These are phyloP conservation scores for Austroboletus olivaceoglutinosus DNA, from an alignment of 1,284 basidiomycete species.

Conservation along the genomic window DNA sequence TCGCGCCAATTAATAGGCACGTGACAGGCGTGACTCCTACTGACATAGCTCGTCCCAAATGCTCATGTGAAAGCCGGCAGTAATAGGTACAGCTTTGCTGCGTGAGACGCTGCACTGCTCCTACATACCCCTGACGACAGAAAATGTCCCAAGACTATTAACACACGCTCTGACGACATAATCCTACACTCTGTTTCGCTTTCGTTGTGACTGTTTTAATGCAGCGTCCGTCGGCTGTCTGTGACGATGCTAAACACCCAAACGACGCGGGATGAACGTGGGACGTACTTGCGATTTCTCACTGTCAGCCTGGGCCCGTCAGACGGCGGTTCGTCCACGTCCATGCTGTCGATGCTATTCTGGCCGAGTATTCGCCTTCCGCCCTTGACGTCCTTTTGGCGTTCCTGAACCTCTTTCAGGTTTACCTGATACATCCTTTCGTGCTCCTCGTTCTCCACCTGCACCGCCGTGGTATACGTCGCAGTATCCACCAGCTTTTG, in stretches of 20 bases:
- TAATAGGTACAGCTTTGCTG: no score
- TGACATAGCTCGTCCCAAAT: no score
- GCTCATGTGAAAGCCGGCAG: no score
- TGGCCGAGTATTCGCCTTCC: constrained; percentile 24
- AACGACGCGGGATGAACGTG: neutral
- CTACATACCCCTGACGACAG: no score
- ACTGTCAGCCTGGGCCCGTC: constrained; percentile 37
- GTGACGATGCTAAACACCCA: neutral
- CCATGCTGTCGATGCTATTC: constrained; percentile 43
- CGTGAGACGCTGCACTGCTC: no score
- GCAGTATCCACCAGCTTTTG: constrained; percentile 39
- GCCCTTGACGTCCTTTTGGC: constrained; percentile 52
- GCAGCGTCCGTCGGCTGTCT: constrained; percentile 34
- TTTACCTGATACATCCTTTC: constrained; percentile 33
- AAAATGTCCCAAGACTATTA: constrained; percentile 2
- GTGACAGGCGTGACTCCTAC: constrained; percentile 24
- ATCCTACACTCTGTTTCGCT: constrained; percentile 43
- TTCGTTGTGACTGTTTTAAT: constrained; percentile 39
- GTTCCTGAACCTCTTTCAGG: constrained; percentile 42
- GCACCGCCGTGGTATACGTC: constrained; percentile 25
- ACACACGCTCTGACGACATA: constrained; percentile 10
- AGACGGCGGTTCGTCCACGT: constrained; percentile 44
- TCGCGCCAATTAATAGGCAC: constrained; percentile 27
- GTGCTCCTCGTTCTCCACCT: constrained; percentile 36
- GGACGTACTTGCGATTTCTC: constrained; percentile 54